phyloP scores from a whole-genome alignment of 108 stramenopile genomes.

The Fragilaria radians region DNA sequence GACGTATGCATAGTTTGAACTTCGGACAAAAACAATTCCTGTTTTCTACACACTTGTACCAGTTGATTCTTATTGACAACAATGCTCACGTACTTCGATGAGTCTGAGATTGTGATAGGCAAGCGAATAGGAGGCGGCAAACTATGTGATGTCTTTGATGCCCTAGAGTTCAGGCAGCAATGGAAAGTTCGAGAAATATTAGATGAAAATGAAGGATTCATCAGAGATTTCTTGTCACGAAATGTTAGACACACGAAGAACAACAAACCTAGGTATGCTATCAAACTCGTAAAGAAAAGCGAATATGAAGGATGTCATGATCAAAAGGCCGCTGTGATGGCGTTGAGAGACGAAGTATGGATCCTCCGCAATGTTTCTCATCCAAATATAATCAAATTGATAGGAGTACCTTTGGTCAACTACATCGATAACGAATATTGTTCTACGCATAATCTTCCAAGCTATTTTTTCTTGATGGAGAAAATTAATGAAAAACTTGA shows the following conservation, averaged over 20 bases:
- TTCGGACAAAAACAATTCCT: too few species aligned
- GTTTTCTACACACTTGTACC: too few species aligned
- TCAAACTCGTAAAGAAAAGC: neutral
- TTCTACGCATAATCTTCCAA: neutral
- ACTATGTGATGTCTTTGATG: neutral
- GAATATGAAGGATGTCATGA: neutral
- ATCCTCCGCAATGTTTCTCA: neutral
- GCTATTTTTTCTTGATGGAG: neutral
- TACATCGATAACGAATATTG: neutral
- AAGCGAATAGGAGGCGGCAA: neutral
- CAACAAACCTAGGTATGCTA: neutral
- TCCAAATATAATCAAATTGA: neutral
- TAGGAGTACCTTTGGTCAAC: neutral
- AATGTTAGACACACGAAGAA: neutral
- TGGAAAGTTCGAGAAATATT: neutral
- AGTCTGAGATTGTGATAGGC: neutral
- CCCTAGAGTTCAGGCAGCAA: neutral
- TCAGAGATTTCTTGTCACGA: neutral
- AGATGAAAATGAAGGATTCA: neutral
- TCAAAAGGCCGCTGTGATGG: neutral
- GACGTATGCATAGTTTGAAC: too few species aligned
- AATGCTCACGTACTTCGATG: neutral
- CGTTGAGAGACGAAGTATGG: neutral
- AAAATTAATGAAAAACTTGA: neutral
- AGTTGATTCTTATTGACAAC: too few species aligned